Conservation (phyloP, 345 rosid species). For the Bretschneidera sinensis region DNA sequence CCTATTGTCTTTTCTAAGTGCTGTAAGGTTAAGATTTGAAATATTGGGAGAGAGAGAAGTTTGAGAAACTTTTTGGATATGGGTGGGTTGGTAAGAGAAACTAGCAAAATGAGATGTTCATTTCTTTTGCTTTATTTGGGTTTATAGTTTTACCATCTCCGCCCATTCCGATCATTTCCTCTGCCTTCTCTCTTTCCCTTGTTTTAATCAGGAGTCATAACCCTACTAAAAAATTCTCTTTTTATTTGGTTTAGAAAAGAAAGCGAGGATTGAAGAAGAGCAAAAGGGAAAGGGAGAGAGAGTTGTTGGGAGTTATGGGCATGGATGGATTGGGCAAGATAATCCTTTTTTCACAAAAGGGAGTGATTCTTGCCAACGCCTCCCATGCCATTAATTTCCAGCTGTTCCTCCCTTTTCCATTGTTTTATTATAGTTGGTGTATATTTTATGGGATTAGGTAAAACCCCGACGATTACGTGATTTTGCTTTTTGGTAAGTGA, state of each 20-base stretch:
- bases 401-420: constrained; percentile 13
- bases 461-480: too few relatives aligned
- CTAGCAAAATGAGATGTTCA: too few relatives aligned
- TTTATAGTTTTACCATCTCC: constrained; percentile 16
- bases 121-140: background rate
- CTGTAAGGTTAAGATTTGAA: too few relatives aligned
- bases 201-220: background rate
- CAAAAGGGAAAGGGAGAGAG: background rate
- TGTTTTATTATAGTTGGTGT: too few relatives aligned
- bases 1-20: too few relatives aligned
- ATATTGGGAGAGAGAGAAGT: background rate
- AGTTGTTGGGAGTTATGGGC: constrained; percentile 15
- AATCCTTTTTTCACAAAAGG: background rate
- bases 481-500: too few relatives aligned
- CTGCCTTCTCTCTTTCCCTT: constrained; percentile 15
- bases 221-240: background rate
- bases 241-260: background rate
- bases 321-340: constrained; percentile 19
- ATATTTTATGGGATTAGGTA: too few relatives aligned
- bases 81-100: too few relatives aligned
- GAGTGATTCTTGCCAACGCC: constrained; percentile 14
- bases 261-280: too few relatives aligned
- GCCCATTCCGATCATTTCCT: constrained; percentile 22
- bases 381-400: constrained; percentile 21
- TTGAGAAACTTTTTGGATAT: too few relatives aligned